These are phyloP conservation scores for Nemania bipapillata DNA, from an alignment of 2,329 filamentous ascomycete genomes.

Conservation along the genomic window DNA sequence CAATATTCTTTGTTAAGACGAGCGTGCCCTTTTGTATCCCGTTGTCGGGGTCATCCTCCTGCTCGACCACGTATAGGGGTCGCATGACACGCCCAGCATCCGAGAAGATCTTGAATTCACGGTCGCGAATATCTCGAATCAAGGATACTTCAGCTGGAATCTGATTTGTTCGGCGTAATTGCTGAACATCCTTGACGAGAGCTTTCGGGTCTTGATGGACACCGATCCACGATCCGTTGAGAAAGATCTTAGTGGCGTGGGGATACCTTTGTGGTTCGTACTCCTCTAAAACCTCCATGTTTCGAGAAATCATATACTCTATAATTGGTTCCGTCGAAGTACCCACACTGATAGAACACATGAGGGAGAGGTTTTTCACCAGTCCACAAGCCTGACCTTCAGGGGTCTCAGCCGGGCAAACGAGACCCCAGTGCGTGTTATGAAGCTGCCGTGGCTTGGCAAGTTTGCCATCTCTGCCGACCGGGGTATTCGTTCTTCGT, in stretches of 20 bases:
- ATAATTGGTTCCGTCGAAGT: constrained; percentile 89
- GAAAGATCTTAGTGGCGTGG: constrained; percentile 95
- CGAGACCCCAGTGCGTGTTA: constrained; percentile 98
- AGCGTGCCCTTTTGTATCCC: constrained; percentile 72
- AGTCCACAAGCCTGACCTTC: constrained; percentile 98
- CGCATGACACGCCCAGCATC: constrained; percentile 95
- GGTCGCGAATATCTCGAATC: constrained; percentile 93
- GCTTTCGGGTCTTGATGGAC: constrained; percentile 89
- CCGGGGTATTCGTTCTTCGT: constrained; percentile 95
- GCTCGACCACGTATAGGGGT: constrained; percentile 92
- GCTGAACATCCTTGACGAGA: constrained; percentile 80
- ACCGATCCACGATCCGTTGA: constrained; percentile 98
- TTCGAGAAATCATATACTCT: constrained; percentile 93
- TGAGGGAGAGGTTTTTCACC: constrained; percentile 96
- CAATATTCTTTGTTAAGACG: constrained; percentile 83
- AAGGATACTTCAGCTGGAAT: constrained; percentile 93
- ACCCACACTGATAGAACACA: constrained; percentile 98
- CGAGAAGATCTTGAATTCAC: constrained; percentile 98
- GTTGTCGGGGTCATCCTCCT: constrained; percentile 77
- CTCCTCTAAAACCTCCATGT: constrained; percentile 96
- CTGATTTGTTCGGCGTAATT: constrained; percentile 80
- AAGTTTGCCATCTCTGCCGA: constrained; percentile 96
- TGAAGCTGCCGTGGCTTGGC: constrained; percentile 97
- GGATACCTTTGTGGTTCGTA: constrained; percentile 87
- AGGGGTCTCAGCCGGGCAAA: constrained; percentile 96